These are phyloP conservation scores for Chlamydomonas sp. DNA, from an alignment of 139 green algal genomes.

Conservation along the genomic window DNA sequence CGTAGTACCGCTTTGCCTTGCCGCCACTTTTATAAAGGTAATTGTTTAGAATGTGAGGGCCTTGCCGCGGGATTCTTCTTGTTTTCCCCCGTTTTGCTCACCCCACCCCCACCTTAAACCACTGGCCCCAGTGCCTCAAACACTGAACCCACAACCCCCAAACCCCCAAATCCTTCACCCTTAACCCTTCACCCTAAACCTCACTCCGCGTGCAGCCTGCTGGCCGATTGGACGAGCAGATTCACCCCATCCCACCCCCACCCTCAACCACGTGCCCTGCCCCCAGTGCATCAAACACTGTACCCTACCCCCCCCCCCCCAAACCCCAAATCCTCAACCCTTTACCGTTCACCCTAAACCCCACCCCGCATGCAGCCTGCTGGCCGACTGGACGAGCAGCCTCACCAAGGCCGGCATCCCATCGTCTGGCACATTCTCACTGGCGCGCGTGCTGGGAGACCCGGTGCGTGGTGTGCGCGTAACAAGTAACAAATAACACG, in stretches of 20 bases:
- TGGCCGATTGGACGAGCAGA: background rate
- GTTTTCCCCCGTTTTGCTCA: background rate
- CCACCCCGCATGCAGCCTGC: background rate
- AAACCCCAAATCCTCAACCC: slow-evolving; percentile 1
- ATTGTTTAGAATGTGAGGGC: background rate
- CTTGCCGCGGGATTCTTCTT: background rate
- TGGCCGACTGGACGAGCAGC: background rate
- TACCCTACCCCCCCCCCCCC: too few relatives aligned
- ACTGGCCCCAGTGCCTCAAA: background rate
- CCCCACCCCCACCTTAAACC: background rate
- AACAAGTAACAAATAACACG: too few relatives aligned
- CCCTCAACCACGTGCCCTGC: too few relatives aligned
- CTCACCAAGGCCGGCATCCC: slow-evolving; percentile 26
- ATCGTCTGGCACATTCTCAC: slow-evolving; percentile 39
- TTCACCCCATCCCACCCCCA: too few relatives aligned
- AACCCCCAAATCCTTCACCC: background rate
- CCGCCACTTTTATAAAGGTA: background rate
- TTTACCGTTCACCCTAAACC: background rate
- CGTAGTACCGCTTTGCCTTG: too few relatives aligned
- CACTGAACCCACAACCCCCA: background rate
- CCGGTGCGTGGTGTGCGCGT: too few relatives aligned
- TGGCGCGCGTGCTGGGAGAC: slow-evolving; percentile 44
- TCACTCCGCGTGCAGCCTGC: background rate
- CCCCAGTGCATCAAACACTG: too few relatives aligned
- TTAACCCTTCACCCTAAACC: background rate